Evolutionary conservation across 768 basidiomycete species (phyloP), one percentile per base, ranked within the genome.

Genomic region (Porpolomopsis calyptriformis): DNA sequence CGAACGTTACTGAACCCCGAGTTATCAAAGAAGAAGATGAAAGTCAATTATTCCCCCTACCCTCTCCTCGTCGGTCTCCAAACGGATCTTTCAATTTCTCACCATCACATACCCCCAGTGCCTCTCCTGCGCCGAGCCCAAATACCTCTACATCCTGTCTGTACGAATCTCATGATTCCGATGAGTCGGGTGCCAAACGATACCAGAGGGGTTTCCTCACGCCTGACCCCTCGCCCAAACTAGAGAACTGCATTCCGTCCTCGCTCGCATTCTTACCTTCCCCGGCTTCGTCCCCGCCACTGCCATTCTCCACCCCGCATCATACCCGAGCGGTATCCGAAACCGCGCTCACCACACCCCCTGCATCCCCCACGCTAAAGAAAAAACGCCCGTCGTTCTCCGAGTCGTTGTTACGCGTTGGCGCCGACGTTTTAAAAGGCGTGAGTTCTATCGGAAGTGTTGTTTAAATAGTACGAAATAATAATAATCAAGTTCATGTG

Each of bases 21-120:
- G 66, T 70, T 1, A 72, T 72, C 35, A 68, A 70, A 40, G 77
- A 78, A 53, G 78, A 77, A 25, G 71, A 77, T 43, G 77, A 78
- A 49, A 66, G 69, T 10, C 71, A 74, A 45, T 56, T 80, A 1
- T 80, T 78, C 55, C 75, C 75, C 1, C 65, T 81, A 18, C 80
- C 79, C 7, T 75, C 77, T 2, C 78, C 78, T 5, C 64, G 71
- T 36, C 71, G 79, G 7, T 69, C 74, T 0, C 78, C 79, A 1
- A 62, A 55, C n/a, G 49, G 56, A 2, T 59, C 57, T 6, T 68
- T 69, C 0, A 62, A 57, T 49, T 52, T 50, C 2, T 68, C 66
- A 1, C 52, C 53, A 1, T 53, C 57, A 6, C 49, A 39, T 16
- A 34, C 26, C 14, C 51, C 51, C 1, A 37, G 44, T 43, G 41